Percentiles rank a stretch among this genome's conserved stretches.
Evolutionary conservation across 148 eudicot species (phyloP).

Genomic region (Cornus kousa): DNA sequence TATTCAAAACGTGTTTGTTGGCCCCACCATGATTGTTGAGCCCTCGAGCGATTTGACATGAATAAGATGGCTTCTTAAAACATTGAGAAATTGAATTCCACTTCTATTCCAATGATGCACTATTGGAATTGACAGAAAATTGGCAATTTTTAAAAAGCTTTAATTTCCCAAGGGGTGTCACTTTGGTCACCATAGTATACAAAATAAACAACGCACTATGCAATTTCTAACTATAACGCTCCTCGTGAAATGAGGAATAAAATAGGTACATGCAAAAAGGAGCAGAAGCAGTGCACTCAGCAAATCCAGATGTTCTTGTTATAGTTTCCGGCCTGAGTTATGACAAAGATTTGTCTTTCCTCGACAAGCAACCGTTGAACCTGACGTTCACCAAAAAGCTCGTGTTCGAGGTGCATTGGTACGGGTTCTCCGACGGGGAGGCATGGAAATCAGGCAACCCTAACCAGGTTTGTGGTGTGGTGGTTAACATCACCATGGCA

Average conservation of each 20-base stretch:
- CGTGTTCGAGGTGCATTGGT: constrained; percentile 84
- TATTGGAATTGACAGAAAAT: too few relatives aligned
- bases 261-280: constrained; percentile 84
- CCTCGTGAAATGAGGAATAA: background rate
- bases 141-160: too few relatives aligned
- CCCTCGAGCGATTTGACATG: too few relatives aligned
- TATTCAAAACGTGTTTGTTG: too few relatives aligned
- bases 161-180: background rate
- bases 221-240: background rate
- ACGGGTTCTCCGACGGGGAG: constrained; percentile 51
- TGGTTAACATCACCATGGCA: constrained; percentile 30
- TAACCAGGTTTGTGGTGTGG: constrained; percentile 63
- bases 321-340: constrained; percentile 74
- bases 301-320: constrained; percentile 71
- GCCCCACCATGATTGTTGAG: too few relatives aligned
- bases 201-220: background rate
- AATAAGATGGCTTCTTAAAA: too few relatives aligned
- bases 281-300: constrained; percentile 83
- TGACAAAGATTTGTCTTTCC: constrained; percentile 72
- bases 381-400: constrained; percentile 52
- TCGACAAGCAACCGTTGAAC: constrained; percentile 29
- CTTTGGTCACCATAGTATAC: background rate
- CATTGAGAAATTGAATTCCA: too few relatives aligned
- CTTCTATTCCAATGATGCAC: too few relatives aligned
- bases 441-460: constrained; percentile 66